Percentiles rank a stretch among this genome's conserved stretches.
These are phyloP conservation scores for Hygrophoropsis aurantiaca DNA, from an alignment of 768 basidiomycete genomes.

Conservation along the genomic window DNA sequence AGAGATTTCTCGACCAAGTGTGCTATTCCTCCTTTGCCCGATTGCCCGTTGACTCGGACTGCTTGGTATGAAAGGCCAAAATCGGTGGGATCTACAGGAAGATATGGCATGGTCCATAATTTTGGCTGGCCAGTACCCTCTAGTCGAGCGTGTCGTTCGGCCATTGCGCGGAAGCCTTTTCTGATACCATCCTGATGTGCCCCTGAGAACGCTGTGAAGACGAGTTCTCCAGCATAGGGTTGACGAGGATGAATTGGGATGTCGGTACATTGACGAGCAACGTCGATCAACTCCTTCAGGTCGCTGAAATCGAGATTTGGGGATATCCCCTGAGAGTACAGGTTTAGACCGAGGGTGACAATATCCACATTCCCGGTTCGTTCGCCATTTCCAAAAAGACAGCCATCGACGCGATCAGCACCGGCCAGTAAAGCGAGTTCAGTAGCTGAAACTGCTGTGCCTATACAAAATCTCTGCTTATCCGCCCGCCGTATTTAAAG, in stretches of 20 bases:
- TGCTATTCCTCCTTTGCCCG: conserved; percentile 96
- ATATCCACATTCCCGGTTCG: conserved; percentile 98
- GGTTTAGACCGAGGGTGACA: conserved; percentile 92
- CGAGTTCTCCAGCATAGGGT: conserved; percentile 96
- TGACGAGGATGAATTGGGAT: conserved; percentile 96
- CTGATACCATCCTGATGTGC: conserved; percentile 99
- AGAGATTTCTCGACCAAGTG: conserved; percentile 94
- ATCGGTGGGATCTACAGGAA: conserved; percentile 96
- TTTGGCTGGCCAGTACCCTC: conserved; percentile 54
- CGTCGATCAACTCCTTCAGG: conserved; percentile 85
- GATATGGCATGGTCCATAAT: conserved; percentile 92
- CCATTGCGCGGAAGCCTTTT: conserved; percentile 93
- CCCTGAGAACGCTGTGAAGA: conserved; percentile 98
- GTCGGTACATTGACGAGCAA: conserved; percentile 95
- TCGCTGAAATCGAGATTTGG: conserved; percentile 93
- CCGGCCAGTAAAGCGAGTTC: conserved; percentile 93
- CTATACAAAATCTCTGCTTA: conserved; percentile 32
- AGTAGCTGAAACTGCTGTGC: conserved; percentile 93
- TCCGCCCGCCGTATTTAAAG: neutral
- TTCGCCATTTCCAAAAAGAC: conserved; percentile 97
- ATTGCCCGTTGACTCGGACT: conserved; percentile 98
- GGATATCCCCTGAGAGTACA: conserved; percentile 91
- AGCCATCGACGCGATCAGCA: conserved; percentile 97
- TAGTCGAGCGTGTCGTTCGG: conserved; percentile 58
- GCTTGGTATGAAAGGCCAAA: conserved; percentile 96